Evolutionary conservation across 768 basidiomycete species (phyloP).

Genomic region (Psilocybe azurescens): DNA sequence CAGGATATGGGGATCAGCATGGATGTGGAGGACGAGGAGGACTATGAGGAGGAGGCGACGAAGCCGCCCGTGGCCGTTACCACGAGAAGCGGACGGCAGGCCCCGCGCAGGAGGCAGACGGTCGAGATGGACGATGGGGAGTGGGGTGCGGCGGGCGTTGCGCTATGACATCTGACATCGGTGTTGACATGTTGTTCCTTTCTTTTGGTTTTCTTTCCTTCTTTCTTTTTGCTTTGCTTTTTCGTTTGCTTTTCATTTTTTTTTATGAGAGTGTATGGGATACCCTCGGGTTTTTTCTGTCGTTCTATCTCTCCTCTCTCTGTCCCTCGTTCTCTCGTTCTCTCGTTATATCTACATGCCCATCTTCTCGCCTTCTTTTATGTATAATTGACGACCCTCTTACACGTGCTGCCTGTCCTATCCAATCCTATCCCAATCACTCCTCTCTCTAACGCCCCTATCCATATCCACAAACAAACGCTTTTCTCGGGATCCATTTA

Average conservation of each 20-base stretch:
- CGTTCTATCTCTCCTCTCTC: not conserved
- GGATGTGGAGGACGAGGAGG: conserved; percentile 9
- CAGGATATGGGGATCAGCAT: not conserved
- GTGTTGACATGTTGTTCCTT: not conserved
- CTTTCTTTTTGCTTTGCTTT: not conserved
- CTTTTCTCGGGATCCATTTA: not conserved
- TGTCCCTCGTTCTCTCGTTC: not conserved
- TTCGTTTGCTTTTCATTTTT: not conserved
- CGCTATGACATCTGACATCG: not conserved
- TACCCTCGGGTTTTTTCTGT: not conserved
- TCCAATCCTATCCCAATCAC: no score
- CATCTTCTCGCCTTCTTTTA: no score
- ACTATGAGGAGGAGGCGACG: conserved; percentile 4
- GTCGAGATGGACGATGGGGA: conserved; percentile 16
- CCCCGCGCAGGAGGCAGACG: conserved; percentile 15
- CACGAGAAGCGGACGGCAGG: conserved; percentile 16
- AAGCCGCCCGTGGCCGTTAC: conserved; percentile 10
- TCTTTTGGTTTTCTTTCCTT: not conserved
- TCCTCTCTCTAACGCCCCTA: no score
- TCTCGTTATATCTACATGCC: no score
- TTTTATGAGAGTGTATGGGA: not conserved
- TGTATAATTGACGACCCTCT: no score
- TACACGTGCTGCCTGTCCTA: no score
- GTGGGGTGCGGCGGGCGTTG: conserved; percentile 14
- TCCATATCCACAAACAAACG: not conserved